These are phyloP conservation scores for Colletotrichum coccodes DNA, from an alignment of 2,329 filamentous ascomycete species.

Conservation along the genomic window DNA sequence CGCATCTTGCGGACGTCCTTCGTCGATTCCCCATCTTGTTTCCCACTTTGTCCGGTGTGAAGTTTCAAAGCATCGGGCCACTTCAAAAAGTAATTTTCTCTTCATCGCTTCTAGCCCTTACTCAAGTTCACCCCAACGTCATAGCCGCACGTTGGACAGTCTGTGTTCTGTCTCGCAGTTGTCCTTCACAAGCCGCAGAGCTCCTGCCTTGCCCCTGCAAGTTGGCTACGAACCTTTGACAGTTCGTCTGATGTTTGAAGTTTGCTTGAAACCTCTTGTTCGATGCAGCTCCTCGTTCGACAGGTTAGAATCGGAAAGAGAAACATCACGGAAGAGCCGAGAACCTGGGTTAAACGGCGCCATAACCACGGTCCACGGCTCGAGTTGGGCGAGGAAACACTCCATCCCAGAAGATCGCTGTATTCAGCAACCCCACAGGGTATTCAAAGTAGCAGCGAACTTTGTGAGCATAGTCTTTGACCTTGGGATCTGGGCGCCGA, in stretches of 20 bases:
- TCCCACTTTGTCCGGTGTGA: neutral
- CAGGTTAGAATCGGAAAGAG: neutral
- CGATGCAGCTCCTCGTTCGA: neutral
- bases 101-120: neutral
- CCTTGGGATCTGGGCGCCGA: neutral
- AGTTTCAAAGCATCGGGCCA: slow-evolving; percentile 20
- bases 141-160: neutral
- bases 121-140: neutral
- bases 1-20: neutral
- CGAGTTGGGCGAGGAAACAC: neutral
- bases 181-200: neutral
- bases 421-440: neutral
- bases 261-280: slow-evolving; percentile 16
- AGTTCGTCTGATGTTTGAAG: slow-evolving; percentile 19
- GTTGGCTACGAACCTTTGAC: neutral
- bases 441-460: neutral
- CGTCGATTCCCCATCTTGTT: neutral
- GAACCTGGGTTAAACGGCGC: neutral
- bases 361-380: neutral
- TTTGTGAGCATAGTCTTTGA: neutral
- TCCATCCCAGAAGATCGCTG: neutral
- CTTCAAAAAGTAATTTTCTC: neutral
- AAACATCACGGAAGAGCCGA: slow-evolving; percentile 9
- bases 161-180: neutral
- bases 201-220: neutral